A percentile compares a stretch with the other conserved stretches of the same genome.
These are phyloP conservation scores for Myrica gale DNA, from an alignment of 306 rosid genomes.

Conservation along the genomic window DNA sequence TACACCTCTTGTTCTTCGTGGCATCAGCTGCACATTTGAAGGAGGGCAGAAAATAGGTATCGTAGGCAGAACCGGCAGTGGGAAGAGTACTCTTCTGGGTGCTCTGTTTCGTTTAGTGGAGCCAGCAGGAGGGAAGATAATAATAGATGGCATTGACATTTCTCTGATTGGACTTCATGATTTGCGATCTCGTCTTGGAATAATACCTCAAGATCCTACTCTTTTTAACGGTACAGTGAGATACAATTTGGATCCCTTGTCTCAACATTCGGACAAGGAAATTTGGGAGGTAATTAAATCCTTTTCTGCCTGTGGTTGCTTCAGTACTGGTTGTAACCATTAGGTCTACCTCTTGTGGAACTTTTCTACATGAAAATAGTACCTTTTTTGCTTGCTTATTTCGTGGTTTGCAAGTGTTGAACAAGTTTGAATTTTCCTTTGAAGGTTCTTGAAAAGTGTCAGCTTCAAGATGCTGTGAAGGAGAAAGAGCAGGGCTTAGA, in stretches of 20 bases:
- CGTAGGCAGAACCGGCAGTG: slow-evolving; percentile 54
- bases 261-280: slow-evolving; percentile 64
- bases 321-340: not conserved
- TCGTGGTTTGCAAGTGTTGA: slow-evolving; percentile 9
- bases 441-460: slow-evolving; percentile 87
- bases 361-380: not conserved
- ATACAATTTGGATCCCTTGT: slow-evolving; percentile 83
- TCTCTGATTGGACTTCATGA: slow-evolving; percentile 83
- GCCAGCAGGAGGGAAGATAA: slow-evolving; percentile 66
- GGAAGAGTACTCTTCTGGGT: slow-evolving; percentile 68
- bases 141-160: slow-evolving; percentile 79
- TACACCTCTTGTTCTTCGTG: slow-evolving; percentile 49
- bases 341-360: not conserved
- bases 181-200: slow-evolving; percentile 71
- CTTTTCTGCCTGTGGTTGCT: not conserved
- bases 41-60: slow-evolving; percentile 58
- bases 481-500: slow-evolving; percentile 70
- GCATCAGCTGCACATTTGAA: slow-evolving; percentile 47
- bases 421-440: slow-evolving; percentile 20
- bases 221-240: slow-evolving; percentile 80
- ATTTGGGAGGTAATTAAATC: slow-evolving; percentile 69
- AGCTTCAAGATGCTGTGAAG: slow-evolving; percentile 63
- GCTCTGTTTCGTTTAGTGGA: slow-evolving; percentile 85
- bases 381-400: not conserved
- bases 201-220: slow-evolving; percentile 96